phyloP scores from a whole-genome alignment of 73 alveolate species.

The Paramecium biaurelia region DNA sequence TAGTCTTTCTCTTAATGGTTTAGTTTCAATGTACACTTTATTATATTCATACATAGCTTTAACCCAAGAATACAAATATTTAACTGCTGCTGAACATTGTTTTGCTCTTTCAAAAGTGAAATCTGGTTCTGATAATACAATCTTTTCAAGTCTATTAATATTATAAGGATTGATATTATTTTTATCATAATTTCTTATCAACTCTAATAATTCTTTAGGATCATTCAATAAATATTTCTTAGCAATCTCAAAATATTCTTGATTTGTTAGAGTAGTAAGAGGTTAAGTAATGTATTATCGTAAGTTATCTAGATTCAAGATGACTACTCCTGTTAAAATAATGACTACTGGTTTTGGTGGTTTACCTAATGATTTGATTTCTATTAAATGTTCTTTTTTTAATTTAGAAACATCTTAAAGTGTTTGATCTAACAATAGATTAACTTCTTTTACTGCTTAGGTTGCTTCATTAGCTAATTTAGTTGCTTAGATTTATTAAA shows the following conservation, averaged over 20 bases:
- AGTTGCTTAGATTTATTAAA: constrained; percentile 51
- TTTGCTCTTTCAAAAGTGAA: constrained; percentile 61
- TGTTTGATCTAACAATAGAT: constrained; percentile 20
- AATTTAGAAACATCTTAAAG: constrained; percentile 55
- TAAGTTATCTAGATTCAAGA: constrained; percentile 29
- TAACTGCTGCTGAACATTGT: constrained; percentile 57
- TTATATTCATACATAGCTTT: constrained; percentile 66
- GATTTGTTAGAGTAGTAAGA: not conserved
- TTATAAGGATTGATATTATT: constrained; percentile 37
- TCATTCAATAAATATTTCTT: constrained; percentile 51
- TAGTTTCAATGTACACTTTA: constrained; percentile 57
- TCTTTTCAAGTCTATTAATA: constrained; percentile 6
- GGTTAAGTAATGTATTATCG: not conserved
- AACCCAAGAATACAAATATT: constrained; percentile 56
- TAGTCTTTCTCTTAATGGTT: constrained; percentile 53
- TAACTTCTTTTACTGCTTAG: constrained; percentile 48
- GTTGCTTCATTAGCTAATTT: constrained; percentile 56
- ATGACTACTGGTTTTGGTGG: constrained; percentile 63
- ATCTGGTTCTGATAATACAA: constrained; percentile 45
- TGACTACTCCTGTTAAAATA: constrained; percentile 55
- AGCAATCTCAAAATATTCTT: constrained; percentile 62
- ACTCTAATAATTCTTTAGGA: constrained; percentile 60
- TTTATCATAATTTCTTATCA: constrained; percentile 38
- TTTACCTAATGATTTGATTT: constrained; percentile 53
- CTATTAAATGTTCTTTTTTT: constrained; percentile 62